Conservation (phyloP, 1,139 yeast genomes). For the Pichia sp. region DNA sequence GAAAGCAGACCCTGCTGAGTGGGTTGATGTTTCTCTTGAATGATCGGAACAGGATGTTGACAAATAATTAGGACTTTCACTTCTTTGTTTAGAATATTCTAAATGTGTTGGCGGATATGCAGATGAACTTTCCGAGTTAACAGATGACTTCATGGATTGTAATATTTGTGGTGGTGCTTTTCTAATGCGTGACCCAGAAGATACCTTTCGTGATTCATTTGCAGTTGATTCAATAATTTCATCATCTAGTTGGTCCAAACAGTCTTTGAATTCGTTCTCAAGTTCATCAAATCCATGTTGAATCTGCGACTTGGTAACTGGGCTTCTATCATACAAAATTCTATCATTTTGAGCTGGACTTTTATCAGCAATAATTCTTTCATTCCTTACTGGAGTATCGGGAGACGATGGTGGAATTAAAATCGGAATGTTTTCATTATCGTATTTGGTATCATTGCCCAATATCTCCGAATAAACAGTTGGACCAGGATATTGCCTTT, state of each 20-base stretch:
- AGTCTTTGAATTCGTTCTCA: slow-evolving; percentile 23
- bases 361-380: not conserved
- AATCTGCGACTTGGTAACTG: slow-evolving; percentile 1
- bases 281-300: slow-evolving; percentile 19
- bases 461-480: not conserved
- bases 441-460: not conserved
- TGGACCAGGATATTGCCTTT: not conserved
- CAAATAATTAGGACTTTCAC: not conserved
- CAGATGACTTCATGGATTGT: not conserved
- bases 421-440: not conserved
- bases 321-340: not conserved
- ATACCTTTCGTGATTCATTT: not conserved
- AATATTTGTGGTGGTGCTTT: slow-evolving; percentile 3
- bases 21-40: not conserved
- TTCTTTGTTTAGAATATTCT: not conserved
- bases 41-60: not conserved
- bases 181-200: not conserved
- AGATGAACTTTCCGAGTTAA: slow-evolving; percentile 5
- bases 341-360: not conserved
- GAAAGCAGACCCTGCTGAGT: not conserved
- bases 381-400: not conserved
- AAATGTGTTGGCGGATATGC: slow-evolving; percentile 2
- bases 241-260: slow-evolving; percentile 15
- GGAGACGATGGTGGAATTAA: slow-evolving; percentile 4
- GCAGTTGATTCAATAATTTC: not conserved